Evolutionary conservation across 169 alveolate genomes (phyloP).

Genomic region (Theileria orientalis): DNA sequence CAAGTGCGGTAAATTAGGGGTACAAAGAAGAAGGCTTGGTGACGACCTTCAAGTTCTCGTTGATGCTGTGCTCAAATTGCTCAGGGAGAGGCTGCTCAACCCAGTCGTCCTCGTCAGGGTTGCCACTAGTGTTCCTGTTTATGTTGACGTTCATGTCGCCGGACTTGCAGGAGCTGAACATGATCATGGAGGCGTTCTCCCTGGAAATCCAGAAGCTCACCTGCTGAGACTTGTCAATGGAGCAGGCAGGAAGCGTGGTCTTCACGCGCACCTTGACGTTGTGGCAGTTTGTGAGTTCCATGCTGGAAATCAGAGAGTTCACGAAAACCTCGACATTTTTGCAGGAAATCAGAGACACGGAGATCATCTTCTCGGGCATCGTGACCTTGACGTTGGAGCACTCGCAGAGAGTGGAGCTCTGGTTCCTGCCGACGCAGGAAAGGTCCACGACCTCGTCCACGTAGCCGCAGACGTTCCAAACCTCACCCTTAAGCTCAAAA

Average conservation of each 20-base stretch:
- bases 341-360: constrained; percentile 44
- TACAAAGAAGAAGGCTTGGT: constrained; percentile 59
- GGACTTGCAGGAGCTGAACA: constrained; percentile 65
- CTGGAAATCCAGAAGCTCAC: constrained; percentile 55
- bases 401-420: constrained; percentile 44
- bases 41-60: constrained; percentile 36
- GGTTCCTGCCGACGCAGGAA: constrained; percentile 23
- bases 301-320: constrained; percentile 57
- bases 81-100: constrained; percentile 59
- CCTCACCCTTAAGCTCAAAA: constrained; percentile 48
- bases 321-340: constrained; percentile 36
- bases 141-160: constrained; percentile 67
- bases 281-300: constrained; percentile 59
- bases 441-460: constrained; percentile 42
- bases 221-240: constrained; percentile 66
- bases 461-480: constrained; percentile 55
- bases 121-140: constrained; percentile 55
- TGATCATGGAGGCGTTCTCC: constrained; percentile 50
- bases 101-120: constrained; percentile 65
- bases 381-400: constrained; percentile 33
- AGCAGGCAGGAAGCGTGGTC: constrained; percentile 48
- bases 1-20: constrained; percentile 16
- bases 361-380: constrained; percentile 50
- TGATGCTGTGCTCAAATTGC: constrained; percentile 59
- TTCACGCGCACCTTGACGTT: constrained; percentile 49